A percentile compares a stretch with the other conserved stretches of the same genome.
Evolutionary conservation across 371 early-diverging fungal species (phyloP).

Genomic region (Circinella umbellata): DNA sequence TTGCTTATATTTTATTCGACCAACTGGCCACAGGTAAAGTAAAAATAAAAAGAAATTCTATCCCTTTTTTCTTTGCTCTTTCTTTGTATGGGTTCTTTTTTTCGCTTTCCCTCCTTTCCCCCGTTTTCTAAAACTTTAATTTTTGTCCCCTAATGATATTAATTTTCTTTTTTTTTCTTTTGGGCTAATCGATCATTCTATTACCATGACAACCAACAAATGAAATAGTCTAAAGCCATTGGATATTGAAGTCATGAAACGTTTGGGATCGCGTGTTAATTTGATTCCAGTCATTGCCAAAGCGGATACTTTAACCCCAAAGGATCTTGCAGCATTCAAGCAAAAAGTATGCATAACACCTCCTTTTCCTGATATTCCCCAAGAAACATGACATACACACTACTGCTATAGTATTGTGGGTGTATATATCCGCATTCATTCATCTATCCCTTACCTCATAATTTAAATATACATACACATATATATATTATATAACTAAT

Average conservation of each 20-base stretch:
- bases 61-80: too few relatives aligned
- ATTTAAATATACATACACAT: constrained; percentile 1
- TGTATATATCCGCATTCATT: too few relatives aligned
- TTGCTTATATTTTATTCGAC: constrained; percentile 92
- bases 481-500: neutral
- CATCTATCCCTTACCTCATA: too few relatives aligned
- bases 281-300: constrained; percentile 86
- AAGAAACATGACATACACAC: too few relatives aligned
- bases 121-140: too few relatives aligned
- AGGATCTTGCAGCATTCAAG: constrained; percentile 82
- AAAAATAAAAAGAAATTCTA: neutral
- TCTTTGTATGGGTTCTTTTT: too few relatives aligned
- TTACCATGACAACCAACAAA: too few relatives aligned
- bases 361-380: neutral
- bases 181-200: too few relatives aligned
- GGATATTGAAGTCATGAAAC: constrained; percentile 92
- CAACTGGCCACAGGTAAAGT: constrained; percentile 80
- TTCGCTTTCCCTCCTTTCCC: too few relatives aligned
- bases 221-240: constrained; percentile 77
- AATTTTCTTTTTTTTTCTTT: constrained; percentile 29
- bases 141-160: neutral
- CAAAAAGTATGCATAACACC: constrained; percentile 46
- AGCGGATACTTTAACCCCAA: constrained; percentile 75
- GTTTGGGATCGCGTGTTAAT: constrained; percentile 83
- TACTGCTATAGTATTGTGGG: too few relatives aligned